phyloP scores from a whole-genome alignment of 2,329 filamentous ascomycete species.

The Acrocalymma vagum region DNA sequence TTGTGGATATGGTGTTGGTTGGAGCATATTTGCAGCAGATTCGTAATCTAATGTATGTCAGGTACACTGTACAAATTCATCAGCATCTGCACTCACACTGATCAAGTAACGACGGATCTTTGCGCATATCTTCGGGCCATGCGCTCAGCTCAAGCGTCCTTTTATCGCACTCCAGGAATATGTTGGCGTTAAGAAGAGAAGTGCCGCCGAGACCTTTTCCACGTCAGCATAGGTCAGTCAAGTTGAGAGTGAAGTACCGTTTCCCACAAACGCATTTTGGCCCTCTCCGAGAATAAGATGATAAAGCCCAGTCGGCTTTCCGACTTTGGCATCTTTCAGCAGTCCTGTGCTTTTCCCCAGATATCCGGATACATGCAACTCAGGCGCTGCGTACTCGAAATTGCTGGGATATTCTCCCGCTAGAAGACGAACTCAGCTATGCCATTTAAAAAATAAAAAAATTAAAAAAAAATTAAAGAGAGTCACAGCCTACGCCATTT shows the following conservation, averaged over 20 bases:
- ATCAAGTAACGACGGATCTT: no score
- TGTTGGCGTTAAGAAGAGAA: conserved; percentile 72
- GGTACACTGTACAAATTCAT: conserved; percentile 52
- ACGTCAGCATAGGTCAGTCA: conserved; percentile 18
- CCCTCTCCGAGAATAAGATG: conserved; percentile 70
- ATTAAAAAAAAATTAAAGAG: neutral
- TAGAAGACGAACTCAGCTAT: no score
- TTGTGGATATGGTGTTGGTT: conserved; percentile 66
- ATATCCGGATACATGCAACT: conserved; percentile 67
- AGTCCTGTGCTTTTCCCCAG: no score
- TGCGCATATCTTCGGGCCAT: conserved; percentile 68
- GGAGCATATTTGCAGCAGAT: conserved; percentile 63
- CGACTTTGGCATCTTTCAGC: conserved; percentile 58
- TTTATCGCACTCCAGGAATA: conserved; percentile 69
- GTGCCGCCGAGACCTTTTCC: conserved; percentile 69
- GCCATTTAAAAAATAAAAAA: conserved; percentile 41
- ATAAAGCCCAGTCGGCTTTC: conserved; percentile 69
- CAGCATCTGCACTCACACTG: no score
- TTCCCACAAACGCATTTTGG: conserved; percentile 69
- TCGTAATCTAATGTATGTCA: conserved; percentile 60
- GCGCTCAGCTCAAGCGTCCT: conserved; percentile 60
- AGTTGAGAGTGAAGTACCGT: conserved; percentile 53
- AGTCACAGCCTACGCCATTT: conserved; percentile 59
- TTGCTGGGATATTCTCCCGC: conserved; percentile 69
- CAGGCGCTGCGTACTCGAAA: conserved; percentile 55